Evolutionary conservation across 129 eudicot genomes (phyloP), one percentile per base, ranked within the genome.

Genomic region (Flaveria robusta): DNA sequence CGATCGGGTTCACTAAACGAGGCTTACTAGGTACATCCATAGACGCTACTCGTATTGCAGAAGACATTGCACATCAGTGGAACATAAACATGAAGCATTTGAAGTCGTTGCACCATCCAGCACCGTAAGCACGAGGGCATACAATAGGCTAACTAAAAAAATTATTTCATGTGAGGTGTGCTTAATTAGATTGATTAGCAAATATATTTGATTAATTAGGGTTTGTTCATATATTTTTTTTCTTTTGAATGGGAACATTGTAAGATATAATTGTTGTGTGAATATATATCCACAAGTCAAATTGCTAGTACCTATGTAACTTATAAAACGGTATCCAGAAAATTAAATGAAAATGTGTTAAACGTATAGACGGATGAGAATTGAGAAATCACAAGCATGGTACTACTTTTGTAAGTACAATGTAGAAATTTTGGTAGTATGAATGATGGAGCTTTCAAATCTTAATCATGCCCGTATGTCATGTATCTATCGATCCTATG

Each of bases 11-110:
- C 76, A 68, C 88, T 23, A 87, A 78, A 60, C 90, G 87, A 19
- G 96, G 96, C 39, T 72, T 90, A 31, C 71, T 82, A 0, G 92
- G 96, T 20, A 78, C 90, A 15, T 90, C 96, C 11, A 68, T 79
- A 45, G 92, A 90, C 11, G 92, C 96, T 31, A 27, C 37, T 19
- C 80, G 81, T 43, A 82, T 87, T 54, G 92, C 96, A 2, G 83
- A 87, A 73, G 96, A 90, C 67, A 85, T 90, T 77, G 82, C 45
- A 20, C 71, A 63, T 15, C 88, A 85, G 49, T 87, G 86, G 85
- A 81, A 66, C 7, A 29, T 43, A 37, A 69, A 78, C 54, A 67
- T 43, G 20, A 84, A 59, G 49, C 78, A 47, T 47, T 43, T 77
- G 20, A 82, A 81, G 58, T 42, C 77, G 11, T 12, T 66, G 46